These are phyloP conservation scores for Clonostachys solani DNA, from an alignment of 2,329 filamentous ascomycete species.

Conservation along the genomic window DNA sequence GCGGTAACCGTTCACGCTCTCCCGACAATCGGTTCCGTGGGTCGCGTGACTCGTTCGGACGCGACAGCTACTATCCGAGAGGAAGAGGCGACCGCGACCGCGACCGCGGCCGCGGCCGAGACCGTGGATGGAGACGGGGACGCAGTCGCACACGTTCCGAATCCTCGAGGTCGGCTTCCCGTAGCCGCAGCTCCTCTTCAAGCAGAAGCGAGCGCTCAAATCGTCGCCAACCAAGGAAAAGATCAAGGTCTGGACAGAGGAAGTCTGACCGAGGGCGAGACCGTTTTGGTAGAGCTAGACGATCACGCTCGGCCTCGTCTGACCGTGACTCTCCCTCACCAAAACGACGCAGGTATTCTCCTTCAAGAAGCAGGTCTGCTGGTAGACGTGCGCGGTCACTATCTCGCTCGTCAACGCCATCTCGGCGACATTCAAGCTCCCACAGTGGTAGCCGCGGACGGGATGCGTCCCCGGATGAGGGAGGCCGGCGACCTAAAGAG, in stretches of 20 bases:
- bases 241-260: constrained; percentile 26
- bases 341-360: constrained; percentile 47
- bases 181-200: constrained; percentile 20
- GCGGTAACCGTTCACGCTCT: constrained; percentile 39
- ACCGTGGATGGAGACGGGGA: constrained; percentile 21
- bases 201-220: constrained; percentile 6
- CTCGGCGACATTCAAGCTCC: constrained; percentile 33
- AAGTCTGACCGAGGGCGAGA: constrained; percentile 12
- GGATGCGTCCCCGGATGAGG: constrained; percentile 4
- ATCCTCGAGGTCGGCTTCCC: constrained; percentile 24
- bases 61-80: constrained; percentile 51
- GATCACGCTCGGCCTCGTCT: constrained; percentile 29
- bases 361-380: constrained; percentile 41
- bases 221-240: constrained; percentile 25
- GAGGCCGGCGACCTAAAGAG: constrained; percentile 4
- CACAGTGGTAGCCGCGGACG: constrained; percentile 16
- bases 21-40: constrained; percentile 38
- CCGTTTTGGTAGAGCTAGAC: constrained; percentile 11
- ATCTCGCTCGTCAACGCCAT: constrained; percentile 27
- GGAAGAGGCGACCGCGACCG: constrained; percentile 32
- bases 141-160: constrained; percentile 24
- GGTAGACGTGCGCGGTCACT: constrained; percentile 15
- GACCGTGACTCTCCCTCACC: constrained; percentile 33
- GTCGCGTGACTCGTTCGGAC: constrained; percentile 35
- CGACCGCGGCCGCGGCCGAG: constrained; percentile 39